Evolutionary conservation across 129 eudicot species (phyloP).

Genomic region (Tanacetum coccineum): DNA sequence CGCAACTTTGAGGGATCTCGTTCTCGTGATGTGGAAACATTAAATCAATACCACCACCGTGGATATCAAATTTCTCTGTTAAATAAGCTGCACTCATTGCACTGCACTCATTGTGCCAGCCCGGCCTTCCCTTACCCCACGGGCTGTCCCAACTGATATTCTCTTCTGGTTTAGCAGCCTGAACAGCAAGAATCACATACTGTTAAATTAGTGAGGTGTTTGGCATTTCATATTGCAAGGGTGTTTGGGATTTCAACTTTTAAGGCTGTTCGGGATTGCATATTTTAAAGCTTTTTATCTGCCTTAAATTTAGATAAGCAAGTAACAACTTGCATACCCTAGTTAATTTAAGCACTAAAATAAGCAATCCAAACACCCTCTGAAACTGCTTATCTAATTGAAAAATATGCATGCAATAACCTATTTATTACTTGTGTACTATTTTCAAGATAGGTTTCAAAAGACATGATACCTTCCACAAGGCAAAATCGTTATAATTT

Average conservation of each 20-base stretch:
- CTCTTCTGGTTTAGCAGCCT: slow-evolving; percentile 85
- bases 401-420: too few relatives aligned
- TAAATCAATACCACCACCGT: slow-evolving; percentile 95
- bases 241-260: too few relatives aligned
- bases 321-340: too few relatives aligned
- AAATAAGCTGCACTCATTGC: slow-evolving; percentile 88
- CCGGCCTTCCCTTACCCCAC: slow-evolving; percentile 98
- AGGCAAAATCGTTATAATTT: slow-evolving; percentile 78
- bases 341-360: too few relatives aligned
- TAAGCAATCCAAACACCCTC: too few relatives aligned
- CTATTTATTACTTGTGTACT: not conserved
- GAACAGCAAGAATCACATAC: not conserved
- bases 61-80: slow-evolving; percentile 68
- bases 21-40: slow-evolving; percentile 96
- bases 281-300: too few relatives aligned
- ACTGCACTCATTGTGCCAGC: slow-evolving; percentile 99
- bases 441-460: not conserved
- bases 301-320: too few relatives aligned
- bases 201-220: too few relatives aligned
- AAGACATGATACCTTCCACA: slow-evolving; percentile 66
- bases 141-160: slow-evolving; percentile 94
- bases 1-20: slow-evolving; percentile 89
- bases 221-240: too few relatives aligned
- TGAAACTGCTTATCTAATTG: too few relatives aligned
- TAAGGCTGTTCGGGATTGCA: too few relatives aligned